Percentiles rank a stretch among this genome's conserved stretches.
Conservation (phyloP, 148 eudicot species). For the Dysphania ambrosioides region DNA sequence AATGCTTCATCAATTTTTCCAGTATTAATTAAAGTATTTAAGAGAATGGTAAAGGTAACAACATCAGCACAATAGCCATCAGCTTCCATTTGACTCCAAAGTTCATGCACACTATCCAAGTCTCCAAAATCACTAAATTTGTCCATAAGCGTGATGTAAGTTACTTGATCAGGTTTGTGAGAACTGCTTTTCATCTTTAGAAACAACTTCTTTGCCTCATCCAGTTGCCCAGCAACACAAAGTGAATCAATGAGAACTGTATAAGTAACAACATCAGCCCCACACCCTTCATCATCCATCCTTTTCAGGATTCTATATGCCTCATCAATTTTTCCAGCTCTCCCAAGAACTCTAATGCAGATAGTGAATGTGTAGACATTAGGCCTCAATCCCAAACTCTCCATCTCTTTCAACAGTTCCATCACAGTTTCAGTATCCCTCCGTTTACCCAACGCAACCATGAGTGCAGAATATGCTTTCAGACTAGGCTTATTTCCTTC, state of each 20-base stretch:
- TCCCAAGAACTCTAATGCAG: conserved; percentile 75
- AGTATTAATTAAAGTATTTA: conserved; percentile 66
- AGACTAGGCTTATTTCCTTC: conserved; percentile 83
- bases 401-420: conserved; percentile 75
- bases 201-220: conserved; percentile 65
- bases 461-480: conserved; percentile 90
- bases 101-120: conserved; percentile 55
- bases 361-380: conserved; percentile 90
- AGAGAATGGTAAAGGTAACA: conserved; percentile 72
- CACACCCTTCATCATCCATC: conserved; percentile 73
- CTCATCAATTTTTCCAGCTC: conserved; percentile 49
- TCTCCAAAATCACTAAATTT: conserved; percentile 74
- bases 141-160: conserved; percentile 82
- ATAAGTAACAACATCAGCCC: conserved; percentile 79
- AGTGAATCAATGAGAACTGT: conserved; percentile 85
- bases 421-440: conserved; percentile 78
- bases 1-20: conserved; percentile 43
- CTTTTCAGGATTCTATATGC: conserved; percentile 46
- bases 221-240: conserved; percentile 63
- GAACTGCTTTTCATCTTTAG: conserved; percentile 64
- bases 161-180: conserved; percentile 86
- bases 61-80: conserved; percentile 85
- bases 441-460: conserved; percentile 87
- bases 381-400: conserved; percentile 71
- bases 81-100: conserved; percentile 68